Evolutionary conservation across 2,329 filamentous ascomycete genomes (phyloP).

Genomic region (Aspergillus proliferans): DNA sequence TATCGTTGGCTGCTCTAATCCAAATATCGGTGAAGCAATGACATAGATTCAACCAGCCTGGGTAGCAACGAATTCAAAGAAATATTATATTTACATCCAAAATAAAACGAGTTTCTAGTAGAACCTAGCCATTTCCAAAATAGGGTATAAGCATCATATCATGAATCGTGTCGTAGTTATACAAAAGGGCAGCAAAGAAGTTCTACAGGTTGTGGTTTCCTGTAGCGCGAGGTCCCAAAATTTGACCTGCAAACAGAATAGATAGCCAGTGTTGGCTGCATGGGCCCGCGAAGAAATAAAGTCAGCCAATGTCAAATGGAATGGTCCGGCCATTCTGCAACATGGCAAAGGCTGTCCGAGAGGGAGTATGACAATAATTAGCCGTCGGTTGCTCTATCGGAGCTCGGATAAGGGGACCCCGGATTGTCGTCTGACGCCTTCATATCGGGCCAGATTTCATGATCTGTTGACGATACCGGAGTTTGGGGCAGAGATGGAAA

Average conservation of each 20-base stretch:
- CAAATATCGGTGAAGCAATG: too few species aligned
- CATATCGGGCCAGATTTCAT: not conserved
- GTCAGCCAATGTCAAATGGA: not conserved
- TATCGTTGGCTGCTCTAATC: too few species aligned
- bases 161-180: constrained; percentile 8
- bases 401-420: not conserved
- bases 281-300: not conserved
- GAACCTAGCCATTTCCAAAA: not conserved
- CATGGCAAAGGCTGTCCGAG: not conserved
- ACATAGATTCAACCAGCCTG: not conserved
- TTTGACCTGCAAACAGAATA: constrained; percentile 7
- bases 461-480: constrained; percentile 5
- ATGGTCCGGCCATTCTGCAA: not conserved
- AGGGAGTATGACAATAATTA: not conserved
- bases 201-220: not conserved
- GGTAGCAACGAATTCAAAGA: not conserved
- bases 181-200: constrained; percentile 2
- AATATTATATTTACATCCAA: not conserved
- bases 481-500: constrained; percentile 28
- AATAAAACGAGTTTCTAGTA: not conserved
- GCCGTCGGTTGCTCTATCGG: not conserved
- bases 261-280: not conserved
- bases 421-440: not conserved
- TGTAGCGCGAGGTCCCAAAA: not conserved
- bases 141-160: constrained; percentile 9